Evolutionary conservation across 345 rosid species (phyloP), one percentile per base, ranked within the genome.

Genomic region (Brassica incana): DNA sequence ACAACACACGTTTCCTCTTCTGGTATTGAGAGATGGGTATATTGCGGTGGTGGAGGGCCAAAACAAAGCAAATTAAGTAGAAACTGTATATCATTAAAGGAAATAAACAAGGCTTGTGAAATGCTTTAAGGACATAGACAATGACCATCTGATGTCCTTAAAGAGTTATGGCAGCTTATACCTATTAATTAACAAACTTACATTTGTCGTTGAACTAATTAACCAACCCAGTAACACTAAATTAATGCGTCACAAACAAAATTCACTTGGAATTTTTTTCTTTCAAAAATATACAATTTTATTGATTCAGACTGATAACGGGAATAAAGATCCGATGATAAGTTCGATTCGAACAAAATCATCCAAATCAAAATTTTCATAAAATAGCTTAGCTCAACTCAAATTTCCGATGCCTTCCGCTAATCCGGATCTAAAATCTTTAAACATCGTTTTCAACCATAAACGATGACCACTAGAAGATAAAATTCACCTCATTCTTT

Each of bases 51-150:
- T 67, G 36, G 40, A 36, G 20, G 15, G 33, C 60, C 18, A 67
- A 25, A 76, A 27, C 33, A 71, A 71, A 25, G 8, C 25, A 52
- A 40, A 5, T 15, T 33, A 30, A 40, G 25, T 48, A 63, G 14
- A 43, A 3, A 43, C 5, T 43, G 50, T 10, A 43, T 43, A 12
- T 3, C 15, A 45, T 45, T 15, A 45, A 45, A 45, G 52, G 45
- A 33, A 33, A 35, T 2, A 65, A 65, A 65, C 68, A 65, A 65
- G 68, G 68, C 68, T 65, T 71, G 71, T 77, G 80, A 12, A 45
- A 33, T 60, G 68, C 45, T 33, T 58, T 40, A 61, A 45, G 64
- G 29, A 77, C 70, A 64, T 78, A 35, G 43, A 78, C 40, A 77
- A 71, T 35, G 18, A 18, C 18, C 18, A 18, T 18, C 18, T 18